Conservation (phyloP, 2,329 filamentous ascomycete genomes). For the Exophiala oligosperma region DNA sequence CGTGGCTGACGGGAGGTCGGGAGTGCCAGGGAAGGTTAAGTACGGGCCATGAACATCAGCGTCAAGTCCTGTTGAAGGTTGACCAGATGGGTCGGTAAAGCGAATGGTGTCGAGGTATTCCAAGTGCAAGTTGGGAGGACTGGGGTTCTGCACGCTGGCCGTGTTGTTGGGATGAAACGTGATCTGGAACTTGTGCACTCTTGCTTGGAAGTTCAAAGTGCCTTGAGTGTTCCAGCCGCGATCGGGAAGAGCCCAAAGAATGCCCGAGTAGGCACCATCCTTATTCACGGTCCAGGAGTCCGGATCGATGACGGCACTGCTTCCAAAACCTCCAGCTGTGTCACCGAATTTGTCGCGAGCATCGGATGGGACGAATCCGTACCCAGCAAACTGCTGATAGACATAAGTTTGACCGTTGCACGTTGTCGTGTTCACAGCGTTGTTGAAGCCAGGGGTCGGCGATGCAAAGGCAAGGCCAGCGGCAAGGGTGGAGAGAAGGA, state of each 20-base stretch:
- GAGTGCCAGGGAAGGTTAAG: slow-evolving; percentile 58
- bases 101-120: slow-evolving; percentile 65
- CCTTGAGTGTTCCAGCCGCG: slow-evolving; percentile 73
- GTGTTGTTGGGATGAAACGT: slow-evolving; percentile 56
- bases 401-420: slow-evolving; percentile 64
- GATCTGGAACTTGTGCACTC: slow-evolving; percentile 68
- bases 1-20: slow-evolving; percentile 61
- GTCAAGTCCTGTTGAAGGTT: slow-evolving; percentile 65
- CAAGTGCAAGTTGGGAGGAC: slow-evolving; percentile 61
- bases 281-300: slow-evolving; percentile 56
- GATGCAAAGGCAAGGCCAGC: slow-evolving; percentile 16
- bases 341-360: slow-evolving; percentile 67
- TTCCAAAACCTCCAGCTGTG: slow-evolving; percentile 67
- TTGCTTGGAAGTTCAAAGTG: slow-evolving; percentile 66
- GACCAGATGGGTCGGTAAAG: slow-evolving; percentile 62
- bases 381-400: slow-evolving; percentile 69
- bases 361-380: slow-evolving; percentile 60
- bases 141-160: slow-evolving; percentile 47
- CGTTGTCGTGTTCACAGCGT: slow-evolving; percentile 47
- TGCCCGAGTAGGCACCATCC: slow-evolving; percentile 58
- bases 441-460: slow-evolving; percentile 7
- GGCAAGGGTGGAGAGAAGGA: slow-evolving; percentile 14
- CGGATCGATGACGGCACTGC: slow-evolving; percentile 62
- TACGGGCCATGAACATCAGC: slow-evolving; percentile 53
- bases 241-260: slow-evolving; percentile 65